Conservation (phyloP, 768 basidiomycete genomes). For the Podaxis rugospora region DNA sequence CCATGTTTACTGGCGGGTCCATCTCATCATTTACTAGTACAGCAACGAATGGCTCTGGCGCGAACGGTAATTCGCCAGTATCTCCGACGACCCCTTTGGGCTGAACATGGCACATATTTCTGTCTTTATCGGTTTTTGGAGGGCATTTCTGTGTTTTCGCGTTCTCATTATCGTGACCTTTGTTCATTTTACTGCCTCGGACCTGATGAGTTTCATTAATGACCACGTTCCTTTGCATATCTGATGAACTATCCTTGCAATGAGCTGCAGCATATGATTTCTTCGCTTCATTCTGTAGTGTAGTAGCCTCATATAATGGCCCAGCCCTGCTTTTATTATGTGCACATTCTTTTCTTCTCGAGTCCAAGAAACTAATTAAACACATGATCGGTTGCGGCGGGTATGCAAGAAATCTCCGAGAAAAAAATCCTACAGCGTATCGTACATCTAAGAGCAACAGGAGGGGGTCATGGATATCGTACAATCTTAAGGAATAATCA, state of each 20-base stretch:
- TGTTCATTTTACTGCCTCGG: not conserved
- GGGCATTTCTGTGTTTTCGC: not conserved
- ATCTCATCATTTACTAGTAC: constrained; percentile 7
- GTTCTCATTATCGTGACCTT: not conserved
- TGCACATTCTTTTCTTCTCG: not conserved
- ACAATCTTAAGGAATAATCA: not conserved
- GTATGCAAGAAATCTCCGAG: not conserved
- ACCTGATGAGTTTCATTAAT: not conserved
- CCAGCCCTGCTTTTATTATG: not conserved
- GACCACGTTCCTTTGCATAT: not conserved
- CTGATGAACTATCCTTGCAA: not conserved
- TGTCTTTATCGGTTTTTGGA: not conserved
- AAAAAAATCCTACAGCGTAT: not conserved
- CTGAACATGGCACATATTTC: not conserved
- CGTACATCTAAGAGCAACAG: not conserved
- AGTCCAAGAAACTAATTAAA: not conserved
- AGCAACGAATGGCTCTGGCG: constrained; percentile 11
- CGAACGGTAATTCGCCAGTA: not conserved
- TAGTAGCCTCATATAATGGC: not conserved
- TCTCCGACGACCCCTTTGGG: constrained; percentile 2
- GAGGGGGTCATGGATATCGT: not conserved
- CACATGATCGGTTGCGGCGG: not conserved
- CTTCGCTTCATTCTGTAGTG: not conserved
- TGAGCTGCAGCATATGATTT: not conserved
- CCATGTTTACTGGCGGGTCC: constrained; percentile 61